These are phyloP conservation scores for Melanomma pulvis-pyrius DNA, from an alignment of 495 filamentous ascomycete genomes.

Conservation along the genomic window DNA sequence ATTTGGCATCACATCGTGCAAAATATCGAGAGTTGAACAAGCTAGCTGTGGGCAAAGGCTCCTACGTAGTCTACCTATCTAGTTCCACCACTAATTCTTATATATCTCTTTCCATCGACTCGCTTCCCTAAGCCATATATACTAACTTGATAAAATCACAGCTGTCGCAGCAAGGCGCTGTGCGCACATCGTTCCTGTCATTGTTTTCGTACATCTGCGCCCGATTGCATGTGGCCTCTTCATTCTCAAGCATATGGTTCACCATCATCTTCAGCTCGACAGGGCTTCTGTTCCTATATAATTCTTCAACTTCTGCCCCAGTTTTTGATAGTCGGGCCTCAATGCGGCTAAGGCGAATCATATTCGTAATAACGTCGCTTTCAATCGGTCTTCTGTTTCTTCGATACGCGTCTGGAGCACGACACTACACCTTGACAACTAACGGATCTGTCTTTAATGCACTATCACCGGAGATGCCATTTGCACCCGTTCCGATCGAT, in stretches of 20 bases:
- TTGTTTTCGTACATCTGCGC: constrained; percentile 31
- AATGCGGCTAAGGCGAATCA: constrained; percentile 31
- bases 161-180: constrained; percentile 33
- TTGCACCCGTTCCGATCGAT: constrained; percentile 37
- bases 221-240: constrained; percentile 12
- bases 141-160: constrained; percentile 13
- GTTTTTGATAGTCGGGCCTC: constrained; percentile 18
- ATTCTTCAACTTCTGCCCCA: constrained; percentile 20
- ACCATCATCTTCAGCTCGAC: constrained; percentile 21
- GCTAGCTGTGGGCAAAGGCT: neutral
- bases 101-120: neutral
- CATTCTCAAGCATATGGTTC: constrained; percentile 36
- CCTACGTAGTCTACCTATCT: neutral
- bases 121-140: neutral
- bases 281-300: constrained; percentile 17
- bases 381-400: constrained; percentile 24
- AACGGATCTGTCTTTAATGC: neutral
- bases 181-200: constrained; percentile 18
- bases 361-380: constrained; percentile 18
- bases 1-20: neutral
- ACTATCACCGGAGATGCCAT: constrained; percentile 10
- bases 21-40: neutral
- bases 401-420: constrained; percentile 1
- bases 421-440: constrained; percentile 1
- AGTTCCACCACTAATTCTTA: neutral